These are phyloP conservation scores for Coemansia sp. DNA, from an alignment of 192 early-diverging fungal species.

Conservation along the genomic window DNA sequence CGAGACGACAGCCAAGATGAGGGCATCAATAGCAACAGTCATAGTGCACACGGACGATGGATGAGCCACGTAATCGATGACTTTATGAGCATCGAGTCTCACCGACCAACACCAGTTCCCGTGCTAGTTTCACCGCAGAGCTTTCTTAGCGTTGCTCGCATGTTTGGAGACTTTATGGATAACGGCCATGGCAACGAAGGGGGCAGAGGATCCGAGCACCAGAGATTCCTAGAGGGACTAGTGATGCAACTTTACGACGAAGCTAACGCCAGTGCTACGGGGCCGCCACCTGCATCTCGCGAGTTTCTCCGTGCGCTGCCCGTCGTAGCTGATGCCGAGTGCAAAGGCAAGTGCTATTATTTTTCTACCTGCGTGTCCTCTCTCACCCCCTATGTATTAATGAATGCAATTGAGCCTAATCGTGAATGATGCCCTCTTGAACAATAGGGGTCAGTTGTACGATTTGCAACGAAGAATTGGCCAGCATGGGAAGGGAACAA, in stretches of 20 bases:
- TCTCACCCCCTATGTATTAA: background rate
- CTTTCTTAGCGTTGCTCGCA: slow-evolving; percentile 36
- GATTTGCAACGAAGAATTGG: slow-evolving; percentile 31
- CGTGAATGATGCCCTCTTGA: background rate
- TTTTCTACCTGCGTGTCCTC: background rate
- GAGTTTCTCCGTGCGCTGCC: slow-evolving; percentile 45
- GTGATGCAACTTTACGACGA: slow-evolving; percentile 48
- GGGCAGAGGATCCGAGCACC: slow-evolving; percentile 25
- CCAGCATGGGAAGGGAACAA: background rate
- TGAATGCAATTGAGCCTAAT: background rate
- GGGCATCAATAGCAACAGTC: slow-evolving; percentile 2
- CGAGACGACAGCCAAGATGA: slow-evolving; percentile 25
- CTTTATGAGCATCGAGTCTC: slow-evolving; percentile 40
- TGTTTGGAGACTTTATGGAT: slow-evolving; percentile 41
- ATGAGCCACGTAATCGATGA: slow-evolving; percentile 37
- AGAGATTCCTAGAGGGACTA: slow-evolving; percentile 39
- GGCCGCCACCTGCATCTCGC: slow-evolving; percentile 49
- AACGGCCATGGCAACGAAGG: slow-evolving; percentile 6
- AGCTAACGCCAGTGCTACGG: slow-evolving; percentile 27
- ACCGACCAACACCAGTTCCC: slow-evolving; percentile 37
- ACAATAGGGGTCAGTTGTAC: slow-evolving; percentile 25
- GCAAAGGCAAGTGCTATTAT: slow-evolving; percentile 17
- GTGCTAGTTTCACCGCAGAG: slow-evolving; percentile 36
- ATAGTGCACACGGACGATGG: slow-evolving; percentile 28
- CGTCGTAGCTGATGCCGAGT: slow-evolving; percentile 5